Percentiles rank a stretch among this genome's conserved stretches.
phyloP scores from a whole-genome alignment of 352 stramenopile species.

The Phytopythium cucurbitacearum region DNA sequence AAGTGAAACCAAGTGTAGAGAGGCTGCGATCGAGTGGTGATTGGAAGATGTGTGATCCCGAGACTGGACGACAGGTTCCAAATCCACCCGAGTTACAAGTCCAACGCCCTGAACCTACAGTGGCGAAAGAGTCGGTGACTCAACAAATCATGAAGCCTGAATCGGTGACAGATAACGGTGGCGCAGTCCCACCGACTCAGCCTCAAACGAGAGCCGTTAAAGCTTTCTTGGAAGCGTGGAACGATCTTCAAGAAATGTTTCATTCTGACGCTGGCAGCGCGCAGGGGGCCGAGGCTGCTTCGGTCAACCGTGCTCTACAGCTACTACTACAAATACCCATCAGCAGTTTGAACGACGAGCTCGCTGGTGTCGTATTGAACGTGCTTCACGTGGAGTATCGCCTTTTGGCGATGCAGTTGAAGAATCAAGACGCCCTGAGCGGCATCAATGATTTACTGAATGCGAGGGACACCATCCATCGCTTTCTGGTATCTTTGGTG shows the following conservation, averaged over 20 bases:
- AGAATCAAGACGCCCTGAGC: constrained; percentile 7
- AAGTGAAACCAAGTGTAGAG: constrained; percentile 63
- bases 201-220: background rate
- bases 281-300: background rate
- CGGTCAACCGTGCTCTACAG: constrained; percentile 12
- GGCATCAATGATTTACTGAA: constrained; percentile 8
- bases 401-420: constrained; percentile 16
- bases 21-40: constrained; percentile 73
- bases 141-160: too few species aligned
- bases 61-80: constrained; percentile 50
- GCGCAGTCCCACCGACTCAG: background rate
- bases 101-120: background rate
- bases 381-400: constrained; percentile 25
- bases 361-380: constrained; percentile 10
- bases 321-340: constrained; percentile 16
- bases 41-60: constrained; percentile 79
- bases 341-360: constrained; percentile 10
- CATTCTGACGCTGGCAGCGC: background rate
- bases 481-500: constrained; percentile 18
- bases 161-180: background rate
- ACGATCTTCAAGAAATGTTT: background rate
- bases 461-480: constrained; percentile 19
- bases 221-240: background rate
- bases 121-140: background rate
- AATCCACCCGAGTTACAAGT: background rate